These are phyloP conservation scores for Fabrea salina DNA, from an alignment of 169 alveolate species.

Conservation along the genomic window DNA sequence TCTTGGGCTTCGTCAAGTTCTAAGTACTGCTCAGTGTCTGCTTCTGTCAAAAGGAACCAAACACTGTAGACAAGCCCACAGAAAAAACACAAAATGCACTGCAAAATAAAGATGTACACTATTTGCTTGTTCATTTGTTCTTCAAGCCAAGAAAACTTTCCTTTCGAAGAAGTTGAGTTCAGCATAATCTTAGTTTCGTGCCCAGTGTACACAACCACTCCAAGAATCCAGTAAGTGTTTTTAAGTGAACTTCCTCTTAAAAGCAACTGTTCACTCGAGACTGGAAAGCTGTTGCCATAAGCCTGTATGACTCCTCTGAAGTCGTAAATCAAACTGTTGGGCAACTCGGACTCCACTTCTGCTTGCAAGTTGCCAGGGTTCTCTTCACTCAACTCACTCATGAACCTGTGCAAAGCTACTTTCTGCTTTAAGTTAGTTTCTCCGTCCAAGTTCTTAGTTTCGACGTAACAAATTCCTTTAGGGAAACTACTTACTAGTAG, in stretches of 20 bases:
- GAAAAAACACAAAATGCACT: neutral
- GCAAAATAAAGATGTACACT: neutral
- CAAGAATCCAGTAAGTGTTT: constrained; percentile 65
- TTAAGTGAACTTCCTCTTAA: constrained; percentile 23
- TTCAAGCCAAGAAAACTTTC: neutral
- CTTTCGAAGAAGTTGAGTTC: constrained; percentile 33
- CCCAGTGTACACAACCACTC: constrained; percentile 78
- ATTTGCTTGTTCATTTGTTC: neutral
- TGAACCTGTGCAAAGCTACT: no score
- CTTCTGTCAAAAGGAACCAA: neutral
- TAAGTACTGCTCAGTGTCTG: neutral
- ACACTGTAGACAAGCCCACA: neutral
- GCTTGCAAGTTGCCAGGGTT: no score
- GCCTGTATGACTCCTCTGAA: no score
- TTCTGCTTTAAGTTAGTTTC: constrained; percentile 66
- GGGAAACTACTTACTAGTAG: constrained; percentile 40
- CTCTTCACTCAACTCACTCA: no score
- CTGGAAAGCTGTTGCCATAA: no score
- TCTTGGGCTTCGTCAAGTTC: neutral
- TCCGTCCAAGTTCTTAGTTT: constrained; percentile 77
- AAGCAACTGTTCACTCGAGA: neutral
- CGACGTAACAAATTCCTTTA: constrained; percentile 66
- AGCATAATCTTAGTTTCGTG: constrained; percentile 78
- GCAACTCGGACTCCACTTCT: no score
- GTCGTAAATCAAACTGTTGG: no score